A percentile compares a stretch with the other conserved stretches of the same genome.
Evolutionary conservation across 2,329 filamentous ascomycete species (phyloP).

Genomic region (Clarireedia paspali): DNA sequence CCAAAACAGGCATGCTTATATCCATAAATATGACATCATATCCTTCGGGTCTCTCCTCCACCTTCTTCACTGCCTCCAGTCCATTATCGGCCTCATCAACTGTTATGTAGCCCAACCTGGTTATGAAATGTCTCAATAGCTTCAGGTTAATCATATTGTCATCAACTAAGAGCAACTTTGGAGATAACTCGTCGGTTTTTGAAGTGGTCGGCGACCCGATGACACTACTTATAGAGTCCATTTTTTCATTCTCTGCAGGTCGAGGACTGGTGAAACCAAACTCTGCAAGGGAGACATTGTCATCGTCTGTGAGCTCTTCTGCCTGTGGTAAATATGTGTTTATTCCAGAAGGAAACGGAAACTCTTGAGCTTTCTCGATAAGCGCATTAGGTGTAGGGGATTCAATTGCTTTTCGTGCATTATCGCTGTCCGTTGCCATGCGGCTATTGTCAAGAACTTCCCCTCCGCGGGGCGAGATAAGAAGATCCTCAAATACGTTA

Average conservation of each 20-base stretch:
- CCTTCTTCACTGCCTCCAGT: constrained; percentile 39
- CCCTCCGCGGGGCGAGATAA: constrained; percentile 17
- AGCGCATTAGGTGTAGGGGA: constrained; percentile 25
- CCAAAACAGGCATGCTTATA: constrained; percentile 47
- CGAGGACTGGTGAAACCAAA: background rate
- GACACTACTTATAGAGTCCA: background rate
- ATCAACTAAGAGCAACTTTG: constrained; percentile 33
- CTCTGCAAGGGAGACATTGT: background rate
- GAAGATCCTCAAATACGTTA: constrained; percentile 24
- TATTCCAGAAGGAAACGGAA: constrained; percentile 23
- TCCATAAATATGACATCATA: constrained; percentile 42
- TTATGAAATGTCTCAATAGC: constrained; percentile 32
- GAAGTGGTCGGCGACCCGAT: background rate
- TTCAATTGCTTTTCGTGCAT: constrained; percentile 27
- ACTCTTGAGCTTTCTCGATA: constrained; percentile 22
- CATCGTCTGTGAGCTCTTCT: background rate
- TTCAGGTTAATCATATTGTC: constrained; percentile 37
- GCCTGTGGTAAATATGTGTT: background rate
- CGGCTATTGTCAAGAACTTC: constrained; percentile 28
- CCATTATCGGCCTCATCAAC: constrained; percentile 39
- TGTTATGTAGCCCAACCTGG: constrained; percentile 32
- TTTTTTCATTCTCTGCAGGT: background rate
- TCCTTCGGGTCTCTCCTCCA: constrained; percentile 29
- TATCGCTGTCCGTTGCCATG: constrained; percentile 27
- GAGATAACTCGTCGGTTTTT: background rate